phyloP scores from a whole-genome alignment of 257 asterid species.

The Solanum pinnatisectum region DNA sequence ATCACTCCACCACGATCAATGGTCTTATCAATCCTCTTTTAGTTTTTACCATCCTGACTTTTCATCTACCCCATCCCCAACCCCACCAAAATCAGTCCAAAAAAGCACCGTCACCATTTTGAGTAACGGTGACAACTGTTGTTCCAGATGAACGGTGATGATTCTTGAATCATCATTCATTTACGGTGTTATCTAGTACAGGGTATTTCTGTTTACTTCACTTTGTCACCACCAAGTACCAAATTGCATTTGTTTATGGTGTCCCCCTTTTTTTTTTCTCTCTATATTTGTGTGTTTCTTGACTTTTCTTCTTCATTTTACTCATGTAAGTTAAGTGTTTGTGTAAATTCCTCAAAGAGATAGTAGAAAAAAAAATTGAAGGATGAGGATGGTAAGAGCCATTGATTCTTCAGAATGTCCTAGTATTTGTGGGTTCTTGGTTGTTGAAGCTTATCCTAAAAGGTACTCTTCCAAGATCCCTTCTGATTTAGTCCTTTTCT shows the following conservation, averaged over 20 bases:
- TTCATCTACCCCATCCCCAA: not conserved
- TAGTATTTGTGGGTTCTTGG: slow-evolving; percentile 55
- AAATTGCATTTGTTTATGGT: not conserved
- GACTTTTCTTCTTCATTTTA: not conserved
- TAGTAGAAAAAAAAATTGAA: not conserved
- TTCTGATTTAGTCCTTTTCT: slow-evolving; percentile 89
- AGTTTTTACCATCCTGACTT: not conserved
- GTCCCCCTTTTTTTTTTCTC: not conserved
- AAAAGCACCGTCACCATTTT: not conserved
- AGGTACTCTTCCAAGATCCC: slow-evolving; percentile 98
- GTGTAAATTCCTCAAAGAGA: not conserved
- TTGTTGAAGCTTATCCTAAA: slow-evolving; percentile 91
- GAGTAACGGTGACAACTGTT: not conserved
- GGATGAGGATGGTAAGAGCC: slow-evolving; percentile 51
- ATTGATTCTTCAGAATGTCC: slow-evolving; percentile 33
- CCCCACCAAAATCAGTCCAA: not conserved
- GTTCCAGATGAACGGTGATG: not conserved
- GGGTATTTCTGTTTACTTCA: not conserved
- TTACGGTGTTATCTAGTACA: not conserved
- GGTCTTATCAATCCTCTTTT: not conserved
- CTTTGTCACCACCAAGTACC: not conserved
- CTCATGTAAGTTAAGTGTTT: not conserved
- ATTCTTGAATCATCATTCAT: not conserved
- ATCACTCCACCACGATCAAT: rapidly evolving
- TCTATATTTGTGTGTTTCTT: not conserved